Evolutionary conservation across 345 rosid species (phyloP).

Genomic region (Adansonia digitata): DNA sequence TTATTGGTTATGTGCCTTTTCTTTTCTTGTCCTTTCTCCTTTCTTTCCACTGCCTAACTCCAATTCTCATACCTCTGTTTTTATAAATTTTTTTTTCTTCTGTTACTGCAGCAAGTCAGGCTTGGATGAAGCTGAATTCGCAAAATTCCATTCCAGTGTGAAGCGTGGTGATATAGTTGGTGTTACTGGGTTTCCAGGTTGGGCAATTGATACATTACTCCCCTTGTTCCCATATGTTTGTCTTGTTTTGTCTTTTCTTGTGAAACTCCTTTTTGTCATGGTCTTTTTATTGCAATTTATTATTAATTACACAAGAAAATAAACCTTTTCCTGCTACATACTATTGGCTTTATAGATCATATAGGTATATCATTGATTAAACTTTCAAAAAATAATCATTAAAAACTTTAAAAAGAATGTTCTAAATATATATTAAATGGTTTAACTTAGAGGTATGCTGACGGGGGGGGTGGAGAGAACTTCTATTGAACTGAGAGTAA

Average conservation of each 20-base stretch:
- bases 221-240: neutral
- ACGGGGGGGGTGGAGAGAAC: neutral
- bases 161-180: conserved; percentile 98
- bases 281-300: neutral
- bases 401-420: neutral
- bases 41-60: neutral
- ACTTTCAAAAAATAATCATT: neutral
- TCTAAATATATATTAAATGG: neutral
- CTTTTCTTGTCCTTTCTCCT: neutral
- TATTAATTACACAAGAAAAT: neutral
- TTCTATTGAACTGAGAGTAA: neutral
- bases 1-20: neutral
- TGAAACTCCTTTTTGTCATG: neutral
- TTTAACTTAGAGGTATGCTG: neutral
- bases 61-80: neutral
- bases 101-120: conserved; percentile 60
- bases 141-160: conserved; percentile 53
- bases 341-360: neutral
- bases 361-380: neutral
- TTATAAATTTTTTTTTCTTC: neutral
- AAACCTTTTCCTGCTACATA: neutral
- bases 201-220: neutral
- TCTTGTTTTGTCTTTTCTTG: neutral
- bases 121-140: conserved; percentile 66
- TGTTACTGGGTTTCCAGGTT: conserved; percentile 93